phyloP scores from a whole-genome alignment of 2,329 filamentous ascomycete genomes.

The Cylindrodendrum hubeiense region DNA sequence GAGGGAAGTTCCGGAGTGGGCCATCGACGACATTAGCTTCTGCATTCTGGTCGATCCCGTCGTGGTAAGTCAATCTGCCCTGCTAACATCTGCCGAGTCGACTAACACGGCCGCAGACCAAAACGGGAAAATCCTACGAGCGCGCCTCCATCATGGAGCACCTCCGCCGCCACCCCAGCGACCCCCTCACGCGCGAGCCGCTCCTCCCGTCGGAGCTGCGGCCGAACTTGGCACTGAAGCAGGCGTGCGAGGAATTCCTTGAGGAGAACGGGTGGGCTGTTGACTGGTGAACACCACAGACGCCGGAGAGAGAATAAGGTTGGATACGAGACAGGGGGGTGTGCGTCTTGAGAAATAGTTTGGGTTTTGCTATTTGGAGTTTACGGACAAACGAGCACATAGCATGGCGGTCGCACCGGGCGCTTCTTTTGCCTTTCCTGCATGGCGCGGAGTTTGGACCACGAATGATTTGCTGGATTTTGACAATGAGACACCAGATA shows the following conservation, averaged over 20 bases:
- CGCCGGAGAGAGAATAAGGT: not conserved
- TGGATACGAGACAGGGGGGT: not conserved
- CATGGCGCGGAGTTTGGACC: constrained; percentile 27
- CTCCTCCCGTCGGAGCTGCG: constrained; percentile 77
- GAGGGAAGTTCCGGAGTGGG: constrained; percentile 79
- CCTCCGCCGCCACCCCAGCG: constrained; percentile 78
- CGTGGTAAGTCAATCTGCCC: constrained; percentile 55
- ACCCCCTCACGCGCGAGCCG: constrained; percentile 86
- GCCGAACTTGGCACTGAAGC: constrained; percentile 84
- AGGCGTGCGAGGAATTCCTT: constrained; percentile 88
- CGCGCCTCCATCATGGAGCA: constrained; percentile 88
- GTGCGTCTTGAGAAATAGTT: not conserved
- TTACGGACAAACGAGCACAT: not conserved
- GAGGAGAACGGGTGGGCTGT: constrained; percentile 91
- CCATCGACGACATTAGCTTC: constrained; percentile 82
- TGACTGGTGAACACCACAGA: constrained; percentile 76
- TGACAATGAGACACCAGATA: constrained; percentile 4
- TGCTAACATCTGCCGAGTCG: constrained; percentile 6
- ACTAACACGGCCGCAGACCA: constrained; percentile 65
- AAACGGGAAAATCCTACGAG: constrained; percentile 92
- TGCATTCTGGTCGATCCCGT: constrained; percentile 80
- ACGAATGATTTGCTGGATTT: constrained; percentile 1
- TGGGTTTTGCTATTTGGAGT: constrained; percentile 19
- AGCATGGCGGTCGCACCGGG: not conserved
- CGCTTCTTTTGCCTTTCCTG: not conserved